phyloP scores from a whole-genome alignment of 2,329 filamentous ascomycete genomes.

The Pseudogymnoascus sp. region DNA sequence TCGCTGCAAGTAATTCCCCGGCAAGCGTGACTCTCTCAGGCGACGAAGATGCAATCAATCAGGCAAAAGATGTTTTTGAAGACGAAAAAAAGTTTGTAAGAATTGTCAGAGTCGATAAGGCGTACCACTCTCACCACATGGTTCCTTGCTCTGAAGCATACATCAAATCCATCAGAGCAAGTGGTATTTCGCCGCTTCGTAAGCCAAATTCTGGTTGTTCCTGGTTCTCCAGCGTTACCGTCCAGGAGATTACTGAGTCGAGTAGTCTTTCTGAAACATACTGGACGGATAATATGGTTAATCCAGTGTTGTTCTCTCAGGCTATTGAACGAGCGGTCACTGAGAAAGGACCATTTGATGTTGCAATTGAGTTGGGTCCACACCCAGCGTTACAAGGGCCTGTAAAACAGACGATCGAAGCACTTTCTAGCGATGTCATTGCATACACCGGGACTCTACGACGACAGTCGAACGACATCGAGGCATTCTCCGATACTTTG shows the following conservation, averaged over 20 bases:
- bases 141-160: constrained; percentile 23
- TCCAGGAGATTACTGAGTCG: constrained; percentile 13
- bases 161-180: background rate
- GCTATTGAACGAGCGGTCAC: constrained; percentile 16
- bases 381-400: constrained; percentile 32
- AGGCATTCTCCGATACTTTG: constrained; percentile 16
- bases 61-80: constrained; percentile 13
- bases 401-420: constrained; percentile 21
- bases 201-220: constrained; percentile 23
- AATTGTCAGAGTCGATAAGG: constrained; percentile 19
- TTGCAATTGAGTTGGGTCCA: constrained; percentile 23
- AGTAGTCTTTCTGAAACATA: constrained; percentile 26
- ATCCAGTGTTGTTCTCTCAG: constrained; percentile 33
- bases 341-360: constrained; percentile 16
- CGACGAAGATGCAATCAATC: constrained; percentile 11
- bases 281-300: constrained; percentile 38
- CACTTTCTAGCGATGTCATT: constrained; percentile 21
- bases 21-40: constrained; percentile 23
- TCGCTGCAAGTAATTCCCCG: constrained; percentile 29
- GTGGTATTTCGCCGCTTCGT: constrained; percentile 9
- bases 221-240: constrained; percentile 10
- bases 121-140: constrained; percentile 30
- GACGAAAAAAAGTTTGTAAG: constrained; percentile 16
- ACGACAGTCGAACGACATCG: constrained; percentile 13
- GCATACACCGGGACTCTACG: constrained; percentile 10